Percentiles rank a stretch among this genome's conserved stretches.
These are phyloP conservation scores for Mycena vitilis DNA, from an alignment of 768 basidiomycete species.

Conservation along the genomic window DNA sequence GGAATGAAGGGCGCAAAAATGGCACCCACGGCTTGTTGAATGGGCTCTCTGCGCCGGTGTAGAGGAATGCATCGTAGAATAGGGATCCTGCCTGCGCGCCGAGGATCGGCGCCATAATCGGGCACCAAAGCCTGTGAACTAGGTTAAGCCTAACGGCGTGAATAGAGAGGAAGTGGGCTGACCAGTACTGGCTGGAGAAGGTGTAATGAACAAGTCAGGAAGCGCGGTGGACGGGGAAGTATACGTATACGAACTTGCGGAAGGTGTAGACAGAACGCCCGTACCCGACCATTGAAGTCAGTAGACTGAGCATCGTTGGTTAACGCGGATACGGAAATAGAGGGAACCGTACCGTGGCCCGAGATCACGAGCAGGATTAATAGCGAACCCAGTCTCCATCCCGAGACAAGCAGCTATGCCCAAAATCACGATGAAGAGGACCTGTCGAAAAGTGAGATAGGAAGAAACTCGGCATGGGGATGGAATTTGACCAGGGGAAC, in stretches of 20 bases:
- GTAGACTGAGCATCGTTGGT: constrained; percentile 38
- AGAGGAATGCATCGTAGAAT: constrained; percentile 68
- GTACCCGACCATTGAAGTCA: constrained; percentile 79
- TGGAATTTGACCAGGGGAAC: constrained; percentile 54
- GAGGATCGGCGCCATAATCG: constrained; percentile 63
- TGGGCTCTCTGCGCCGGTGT: neutral
- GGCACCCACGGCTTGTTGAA: no score
- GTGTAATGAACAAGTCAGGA: no score
- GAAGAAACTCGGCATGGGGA: no score
- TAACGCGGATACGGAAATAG: no score
- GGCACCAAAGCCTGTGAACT: constrained; percentile 68
- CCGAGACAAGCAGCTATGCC: constrained; percentile 58
- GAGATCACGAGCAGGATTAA: constrained; percentile 80
- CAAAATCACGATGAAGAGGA: constrained; percentile 64
- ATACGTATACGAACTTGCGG: constrained; percentile 51
- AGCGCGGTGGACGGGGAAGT: no score
- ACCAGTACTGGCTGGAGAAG: no score
- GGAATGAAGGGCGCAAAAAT: no score
- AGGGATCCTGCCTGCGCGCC: constrained; percentile 65
- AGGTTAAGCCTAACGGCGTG: no score
- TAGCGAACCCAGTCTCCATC: constrained; percentile 58
- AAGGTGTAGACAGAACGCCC: constrained; percentile 57
- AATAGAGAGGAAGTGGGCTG: no score
- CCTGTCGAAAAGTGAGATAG: no score
- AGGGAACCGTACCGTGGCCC: constrained; percentile 59